Conservation (phyloP, 108 stramenopile species). For the Cyclotella choctawhatcheeana region DNA sequence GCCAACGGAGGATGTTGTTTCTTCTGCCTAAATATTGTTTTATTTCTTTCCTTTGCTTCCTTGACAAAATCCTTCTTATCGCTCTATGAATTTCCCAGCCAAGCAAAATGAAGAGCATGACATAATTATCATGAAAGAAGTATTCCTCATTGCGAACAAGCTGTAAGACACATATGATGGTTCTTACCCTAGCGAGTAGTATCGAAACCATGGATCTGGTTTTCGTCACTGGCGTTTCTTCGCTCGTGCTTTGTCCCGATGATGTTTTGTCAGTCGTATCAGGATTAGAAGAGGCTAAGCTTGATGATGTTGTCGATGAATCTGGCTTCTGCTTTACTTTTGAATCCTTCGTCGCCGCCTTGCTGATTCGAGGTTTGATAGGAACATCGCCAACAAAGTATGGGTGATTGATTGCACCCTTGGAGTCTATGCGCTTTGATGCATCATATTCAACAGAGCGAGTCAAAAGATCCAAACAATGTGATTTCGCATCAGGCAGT, state of each 20-base stretch:
- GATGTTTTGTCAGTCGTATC: neutral
- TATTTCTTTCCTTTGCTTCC: slow-evolving; percentile 37
- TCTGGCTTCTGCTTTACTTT: neutral
- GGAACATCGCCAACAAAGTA: slow-evolving; percentile 64
- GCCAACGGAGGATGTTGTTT: neutral
- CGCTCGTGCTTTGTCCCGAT: neutral
- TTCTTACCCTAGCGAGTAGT: slow-evolving; percentile 33
- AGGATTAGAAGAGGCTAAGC: slow-evolving; percentile 18
- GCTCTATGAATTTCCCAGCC: slow-evolving; percentile 3
- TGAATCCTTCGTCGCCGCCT: neutral
- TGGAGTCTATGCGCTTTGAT: slow-evolving; percentile 75
- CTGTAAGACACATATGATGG: too few species aligned
- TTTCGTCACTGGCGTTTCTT: slow-evolving; percentile 16
- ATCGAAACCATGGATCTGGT: slow-evolving; percentile 53
- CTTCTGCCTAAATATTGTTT: slow-evolving; percentile 29
- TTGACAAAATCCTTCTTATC: slow-evolving; percentile 31
- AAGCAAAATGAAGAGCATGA: neutral
- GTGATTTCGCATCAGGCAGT: slow-evolving; percentile 65
- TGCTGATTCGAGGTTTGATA: slow-evolving; percentile 26
- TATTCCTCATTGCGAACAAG: too few species aligned
- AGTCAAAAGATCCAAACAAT: slow-evolving; percentile 69
- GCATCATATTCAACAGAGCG: slow-evolving; percentile 73
- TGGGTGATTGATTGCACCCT: slow-evolving; percentile 71
- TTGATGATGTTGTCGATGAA: slow-evolving; percentile 11
- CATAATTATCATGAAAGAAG: neutral